Evolutionary conservation across 2,329 filamentous ascomycete species (phyloP).

Genomic region (Trichoderma koningiopsis): DNA sequence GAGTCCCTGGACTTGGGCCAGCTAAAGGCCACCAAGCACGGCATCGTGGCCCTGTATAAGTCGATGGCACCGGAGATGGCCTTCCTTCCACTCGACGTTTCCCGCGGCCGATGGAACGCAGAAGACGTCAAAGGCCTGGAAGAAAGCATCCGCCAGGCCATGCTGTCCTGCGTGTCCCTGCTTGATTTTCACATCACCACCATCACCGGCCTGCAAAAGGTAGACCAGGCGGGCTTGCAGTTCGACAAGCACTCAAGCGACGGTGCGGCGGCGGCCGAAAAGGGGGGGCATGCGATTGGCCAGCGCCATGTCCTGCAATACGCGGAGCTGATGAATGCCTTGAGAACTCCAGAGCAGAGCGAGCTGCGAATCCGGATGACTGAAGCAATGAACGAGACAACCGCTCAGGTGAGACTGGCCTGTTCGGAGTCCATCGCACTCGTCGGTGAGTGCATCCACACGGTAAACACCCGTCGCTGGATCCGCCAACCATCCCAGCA

Average conservation of each 20-base stretch:
- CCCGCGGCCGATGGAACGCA: slow-evolving; percentile 48
- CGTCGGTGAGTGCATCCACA: slow-evolving; percentile 32
- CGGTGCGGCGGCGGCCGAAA: slow-evolving; percentile 25
- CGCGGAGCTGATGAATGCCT: slow-evolving; percentile 40
- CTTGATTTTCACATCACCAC: slow-evolving; percentile 47
- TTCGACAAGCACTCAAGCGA: neutral
- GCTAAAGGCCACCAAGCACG: slow-evolving; percentile 34
- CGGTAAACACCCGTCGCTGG: slow-evolving; percentile 39
- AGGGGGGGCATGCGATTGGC: slow-evolving; percentile 29
- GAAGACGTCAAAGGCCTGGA: slow-evolving; percentile 46
- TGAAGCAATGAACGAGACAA: slow-evolving; percentile 37
- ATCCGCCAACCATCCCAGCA: slow-evolving; percentile 30
- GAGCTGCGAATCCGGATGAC: slow-evolving; percentile 38
- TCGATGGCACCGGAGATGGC: slow-evolving; percentile 43
- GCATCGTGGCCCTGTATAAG: slow-evolving; percentile 42
- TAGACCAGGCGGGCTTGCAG: slow-evolving; percentile 24
- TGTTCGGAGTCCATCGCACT: slow-evolving; percentile 34
- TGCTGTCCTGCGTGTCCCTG: slow-evolving; percentile 40
- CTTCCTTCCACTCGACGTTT: slow-evolving; percentile 52
- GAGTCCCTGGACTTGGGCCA: slow-evolving; percentile 33
- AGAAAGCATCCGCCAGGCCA: slow-evolving; percentile 40
- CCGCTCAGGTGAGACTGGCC: slow-evolving; percentile 32
- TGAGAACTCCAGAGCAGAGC: slow-evolving; percentile 43
- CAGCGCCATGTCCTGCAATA: slow-evolving; percentile 38
- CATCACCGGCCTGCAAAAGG: slow-evolving; percentile 29